A percentile compares a stretch with the other conserved stretches of the same genome.
phyloP scores from a whole-genome alignment of 495 filamentous ascomycete genomes.

The Neurospora tetraspora region DNA sequence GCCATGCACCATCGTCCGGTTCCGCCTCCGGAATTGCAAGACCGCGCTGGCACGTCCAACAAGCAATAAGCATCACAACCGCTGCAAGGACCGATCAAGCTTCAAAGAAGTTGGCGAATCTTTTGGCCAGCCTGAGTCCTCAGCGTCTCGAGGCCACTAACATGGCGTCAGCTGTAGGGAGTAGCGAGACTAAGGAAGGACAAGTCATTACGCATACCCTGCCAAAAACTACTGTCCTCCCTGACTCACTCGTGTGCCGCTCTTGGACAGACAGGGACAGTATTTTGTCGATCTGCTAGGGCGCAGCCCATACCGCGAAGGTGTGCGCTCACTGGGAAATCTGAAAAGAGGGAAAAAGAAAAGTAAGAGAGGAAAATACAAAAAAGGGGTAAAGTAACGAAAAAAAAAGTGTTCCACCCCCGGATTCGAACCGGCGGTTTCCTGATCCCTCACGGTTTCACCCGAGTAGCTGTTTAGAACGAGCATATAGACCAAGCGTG shows the following conservation, averaged over 20 bases:
- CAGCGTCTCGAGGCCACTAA: not conserved
- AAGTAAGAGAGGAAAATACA: not conserved
- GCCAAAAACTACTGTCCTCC: not conserved
- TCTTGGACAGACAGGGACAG: not conserved
- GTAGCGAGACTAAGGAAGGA: not conserved
- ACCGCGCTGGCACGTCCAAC: not conserved
- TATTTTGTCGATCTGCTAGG: not conserved
- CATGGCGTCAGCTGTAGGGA: not conserved
- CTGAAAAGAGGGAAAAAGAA: not conserved
- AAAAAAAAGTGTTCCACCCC: not conserved
- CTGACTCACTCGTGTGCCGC: not conserved
- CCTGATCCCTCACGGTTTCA: too few relatives aligned
- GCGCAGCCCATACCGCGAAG: not conserved
- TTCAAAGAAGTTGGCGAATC: not conserved
- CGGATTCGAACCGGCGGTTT: too few relatives aligned
- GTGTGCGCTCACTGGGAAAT: not conserved
- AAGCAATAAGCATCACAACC: not conserved
- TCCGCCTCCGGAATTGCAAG: not conserved
- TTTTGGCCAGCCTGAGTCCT: not conserved
- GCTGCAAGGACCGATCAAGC: not conserved
- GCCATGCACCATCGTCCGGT: not conserved
- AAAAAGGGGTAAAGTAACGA: not conserved
- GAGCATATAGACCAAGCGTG: not conserved
- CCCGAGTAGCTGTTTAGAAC: too few relatives aligned
- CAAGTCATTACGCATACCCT: not conserved